Evolutionary conservation across 176 grass and related monocot species (phyloP), one percentile per base, ranked within the genome.

Genomic region (Eragrostis curvula): DNA sequence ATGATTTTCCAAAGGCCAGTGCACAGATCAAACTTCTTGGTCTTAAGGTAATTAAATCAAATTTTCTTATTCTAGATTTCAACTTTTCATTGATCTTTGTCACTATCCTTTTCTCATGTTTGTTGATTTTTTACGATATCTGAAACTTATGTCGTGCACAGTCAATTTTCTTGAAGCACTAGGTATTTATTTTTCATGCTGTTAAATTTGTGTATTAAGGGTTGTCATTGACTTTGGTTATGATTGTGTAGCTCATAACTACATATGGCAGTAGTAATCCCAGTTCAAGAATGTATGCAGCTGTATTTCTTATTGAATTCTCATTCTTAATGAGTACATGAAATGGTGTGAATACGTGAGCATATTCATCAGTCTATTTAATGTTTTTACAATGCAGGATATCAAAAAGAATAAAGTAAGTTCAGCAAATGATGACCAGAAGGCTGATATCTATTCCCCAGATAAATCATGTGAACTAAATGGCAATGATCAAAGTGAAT

Each of bases 1-100:
- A 94, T 81, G 87, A 84, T 71, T 98, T 98, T 84, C 90, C 92
- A 11, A 95, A 92, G 84, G 95, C 95, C 28, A 91, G 80, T 74
- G 75, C 84, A 41, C 92, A 98, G 64, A 89, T 98, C 71, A 94
- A 95, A 83, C 81, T 89, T 89, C 90, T 98, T 83, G 95, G 95
- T 67, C 90, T 98, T 50, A 93, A 92, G 95, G 92, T 98, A 92
- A 32, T 24, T 40, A 52, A 9, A 21, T 70, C 65, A 20, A 1
- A 52, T 77, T 63, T 74, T 7, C 0, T 49, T 39, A 27, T 53
- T 55, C 59, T 45, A 47, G 40, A 23, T 24, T 23, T 20, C 45
- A 12, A 32, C 36, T 73, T 17, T 48, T 28, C 13, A 47, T 12
- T 73, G n/a, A 57, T 57, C 66, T 65, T 23, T 24, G 14, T 27